Conservation (phyloP, 2,329 filamentous ascomycete species). For the Colletotrichum eleusines region DNA sequence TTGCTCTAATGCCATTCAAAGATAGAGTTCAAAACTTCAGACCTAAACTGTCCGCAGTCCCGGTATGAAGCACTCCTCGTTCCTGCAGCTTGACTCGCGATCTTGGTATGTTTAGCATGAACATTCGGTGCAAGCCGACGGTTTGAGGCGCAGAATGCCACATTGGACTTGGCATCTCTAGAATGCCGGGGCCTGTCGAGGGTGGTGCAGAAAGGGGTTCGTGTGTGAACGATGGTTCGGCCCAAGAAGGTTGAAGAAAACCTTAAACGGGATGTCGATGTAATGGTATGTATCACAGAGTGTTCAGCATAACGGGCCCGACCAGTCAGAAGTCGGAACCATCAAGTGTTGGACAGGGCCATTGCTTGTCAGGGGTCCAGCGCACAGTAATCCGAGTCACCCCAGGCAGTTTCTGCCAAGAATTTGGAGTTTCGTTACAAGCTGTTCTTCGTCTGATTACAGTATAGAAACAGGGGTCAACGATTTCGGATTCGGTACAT, state of each 20-base stretch:
- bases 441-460: slow-evolving; percentile 19
- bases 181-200: slow-evolving; percentile 20
- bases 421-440: slow-evolving; percentile 32
- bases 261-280: slow-evolving; percentile 6
- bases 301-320: not conserved
- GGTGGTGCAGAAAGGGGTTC: slow-evolving; percentile 1
- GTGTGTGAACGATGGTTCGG: slow-evolving; percentile 17
- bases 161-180: not conserved
- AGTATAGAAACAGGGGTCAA: slow-evolving; percentile 29
- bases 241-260: slow-evolving; percentile 1
- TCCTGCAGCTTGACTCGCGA: not conserved
- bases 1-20: slow-evolving; percentile 26
- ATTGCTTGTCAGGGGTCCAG: slow-evolving; percentile 14
- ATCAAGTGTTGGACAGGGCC: slow-evolving; percentile 15
- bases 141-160: slow-evolving; percentile 19
- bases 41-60: slow-evolving; percentile 14
- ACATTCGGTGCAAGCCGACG: not conserved
- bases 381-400: slow-evolving; percentile 16
- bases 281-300: not conserved
- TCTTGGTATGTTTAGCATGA: slow-evolving; percentile 4
- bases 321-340: not conserved
- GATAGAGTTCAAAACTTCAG: slow-evolving; percentile 34
- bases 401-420: slow-evolving; percentile 29
- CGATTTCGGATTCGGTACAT: slow-evolving; percentile 18
- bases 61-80: too few species aligned